phyloP scores from a whole-genome alignment of 192 early-diverging fungal genomes.

The Backusella sp. region DNA sequence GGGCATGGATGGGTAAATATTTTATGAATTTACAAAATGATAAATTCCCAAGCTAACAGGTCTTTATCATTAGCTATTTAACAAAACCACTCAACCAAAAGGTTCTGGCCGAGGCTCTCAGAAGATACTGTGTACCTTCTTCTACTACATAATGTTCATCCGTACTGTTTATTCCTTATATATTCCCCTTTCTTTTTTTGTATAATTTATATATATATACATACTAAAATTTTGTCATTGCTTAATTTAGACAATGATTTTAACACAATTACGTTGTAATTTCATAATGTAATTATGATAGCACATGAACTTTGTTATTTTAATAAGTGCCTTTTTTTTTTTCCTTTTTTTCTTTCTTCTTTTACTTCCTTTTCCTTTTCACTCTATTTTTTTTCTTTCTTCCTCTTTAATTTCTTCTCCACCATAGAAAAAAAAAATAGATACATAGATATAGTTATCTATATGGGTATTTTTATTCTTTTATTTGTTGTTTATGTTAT shows the following conservation, averaged over 20 bases:
- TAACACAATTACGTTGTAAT: neutral
- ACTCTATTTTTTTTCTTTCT: neutral
- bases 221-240: neutral
- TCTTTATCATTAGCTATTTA: conserved; percentile 8
- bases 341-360: neutral
- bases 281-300: neutral
- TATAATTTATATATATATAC: neutral
- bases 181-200: neutral
- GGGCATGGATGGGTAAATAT: conserved; percentile 47
- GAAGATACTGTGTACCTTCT: conserved; percentile 9
- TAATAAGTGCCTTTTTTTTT: neutral
- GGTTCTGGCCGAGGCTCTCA: conserved; percentile 5
- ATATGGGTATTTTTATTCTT: neutral
- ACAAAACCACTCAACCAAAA: conserved; percentile 22
- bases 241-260: neutral
- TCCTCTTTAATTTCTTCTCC: neutral
- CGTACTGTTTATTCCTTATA: neutral
- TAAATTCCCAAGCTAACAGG: neutral
- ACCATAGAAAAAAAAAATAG: neutral
- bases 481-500: neutral
- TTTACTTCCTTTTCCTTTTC: neutral
- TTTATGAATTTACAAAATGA: neutral
- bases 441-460: neutral
- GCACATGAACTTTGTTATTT: neutral
- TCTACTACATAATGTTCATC: neutral